Evolutionary conservation across 306 rosid genomes (phyloP).

Genomic region (Casuarina glauca): DNA sequence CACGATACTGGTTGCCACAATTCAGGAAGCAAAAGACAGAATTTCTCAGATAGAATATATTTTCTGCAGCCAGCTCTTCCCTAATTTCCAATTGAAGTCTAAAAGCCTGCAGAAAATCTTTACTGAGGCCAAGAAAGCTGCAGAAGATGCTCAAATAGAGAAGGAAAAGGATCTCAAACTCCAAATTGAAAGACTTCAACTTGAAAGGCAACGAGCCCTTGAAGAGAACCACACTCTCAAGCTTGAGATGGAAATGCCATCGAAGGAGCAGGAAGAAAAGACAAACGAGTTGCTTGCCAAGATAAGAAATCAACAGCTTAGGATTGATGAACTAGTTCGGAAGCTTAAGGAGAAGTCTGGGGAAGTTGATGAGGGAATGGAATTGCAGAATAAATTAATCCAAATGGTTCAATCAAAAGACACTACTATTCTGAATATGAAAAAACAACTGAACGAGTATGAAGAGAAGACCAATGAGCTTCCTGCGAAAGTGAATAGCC

Average conservation of each 20-base stretch:
- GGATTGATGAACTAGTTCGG: slow-evolving; percentile 41
- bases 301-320: slow-evolving; percentile 26
- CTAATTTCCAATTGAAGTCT: slow-evolving; percentile 51
- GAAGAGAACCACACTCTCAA: slow-evolving; percentile 48
- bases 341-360: slow-evolving; percentile 32
- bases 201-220: slow-evolving; percentile 35
- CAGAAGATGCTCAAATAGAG: slow-evolving; percentile 39
- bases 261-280: slow-evolving; percentile 31
- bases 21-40: slow-evolving; percentile 79
- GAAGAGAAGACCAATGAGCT: slow-evolving; percentile 43
- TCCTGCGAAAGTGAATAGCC: slow-evolving; percentile 25
- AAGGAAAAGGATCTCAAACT: slow-evolving; percentile 40
- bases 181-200: slow-evolving; percentile 36
- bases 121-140: slow-evolving; percentile 35
- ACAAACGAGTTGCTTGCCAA: slow-evolving; percentile 27
- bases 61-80: slow-evolving; percentile 72
- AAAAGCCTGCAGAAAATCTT: slow-evolving; percentile 36
- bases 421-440: slow-evolving; percentile 30
- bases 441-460: slow-evolving; percentile 37
- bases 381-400: slow-evolving; percentile 45
- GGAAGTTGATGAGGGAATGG: slow-evolving; percentile 51
- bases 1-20: slow-evolving; percentile 78
- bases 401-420: slow-evolving; percentile 44
- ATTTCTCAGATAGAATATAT: slow-evolving; percentile 77
- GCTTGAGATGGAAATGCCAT: slow-evolving; percentile 35